A percentile compares a stretch with the other conserved stretches of the same genome.
Evolutionary conservation across 2,329 filamentous ascomycete species (phyloP).

Genomic region (Neoascochyta sp.): DNA sequence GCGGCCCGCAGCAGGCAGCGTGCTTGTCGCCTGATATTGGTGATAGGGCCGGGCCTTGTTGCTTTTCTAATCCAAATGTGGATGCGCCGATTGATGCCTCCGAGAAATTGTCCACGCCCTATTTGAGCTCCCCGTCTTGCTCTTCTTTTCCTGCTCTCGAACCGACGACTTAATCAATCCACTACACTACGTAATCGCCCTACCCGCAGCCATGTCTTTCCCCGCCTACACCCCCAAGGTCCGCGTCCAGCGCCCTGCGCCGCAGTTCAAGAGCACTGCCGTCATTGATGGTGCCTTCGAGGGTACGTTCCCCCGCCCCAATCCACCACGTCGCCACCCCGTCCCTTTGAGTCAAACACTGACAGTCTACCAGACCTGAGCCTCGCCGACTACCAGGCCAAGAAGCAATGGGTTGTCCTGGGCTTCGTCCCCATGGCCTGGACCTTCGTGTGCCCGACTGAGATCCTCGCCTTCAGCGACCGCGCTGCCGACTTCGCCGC

Average conservation of each 20-base stretch:
- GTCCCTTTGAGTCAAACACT: too few species aligned
- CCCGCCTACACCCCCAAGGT: constrained; percentile 36
- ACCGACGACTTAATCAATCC: constrained; percentile 5
- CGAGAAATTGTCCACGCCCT: background rate
- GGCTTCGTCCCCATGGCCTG: constrained; percentile 66
- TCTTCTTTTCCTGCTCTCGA: constrained; percentile 5
- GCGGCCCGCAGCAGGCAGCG: constrained; percentile 14
- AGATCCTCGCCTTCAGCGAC: constrained; percentile 63
- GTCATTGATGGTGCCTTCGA: constrained; percentile 42
- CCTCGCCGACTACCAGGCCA: constrained; percentile 40
- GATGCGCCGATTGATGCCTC: background rate
- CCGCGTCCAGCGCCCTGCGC: constrained; percentile 41
- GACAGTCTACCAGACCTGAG: constrained; percentile 30
- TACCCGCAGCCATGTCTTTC: constrained; percentile 26
- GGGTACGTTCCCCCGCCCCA: constrained; percentile 29
- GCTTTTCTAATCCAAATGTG: too few species aligned
- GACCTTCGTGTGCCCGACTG: constrained; percentile 64
- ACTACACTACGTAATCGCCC: constrained; percentile 4
- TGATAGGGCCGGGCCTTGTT: too few species aligned
- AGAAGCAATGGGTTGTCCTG: constrained; percentile 58
- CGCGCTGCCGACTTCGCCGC: constrained; percentile 57
- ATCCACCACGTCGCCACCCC: background rate
- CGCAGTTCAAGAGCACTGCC: constrained; percentile 37
- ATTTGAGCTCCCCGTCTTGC: constrained; percentile 3
- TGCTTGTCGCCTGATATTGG: constrained; percentile 14